Evolutionary conservation across 2,329 filamentous ascomycete genomes (phyloP).

Genomic region (Aureobasidium sp.): DNA sequence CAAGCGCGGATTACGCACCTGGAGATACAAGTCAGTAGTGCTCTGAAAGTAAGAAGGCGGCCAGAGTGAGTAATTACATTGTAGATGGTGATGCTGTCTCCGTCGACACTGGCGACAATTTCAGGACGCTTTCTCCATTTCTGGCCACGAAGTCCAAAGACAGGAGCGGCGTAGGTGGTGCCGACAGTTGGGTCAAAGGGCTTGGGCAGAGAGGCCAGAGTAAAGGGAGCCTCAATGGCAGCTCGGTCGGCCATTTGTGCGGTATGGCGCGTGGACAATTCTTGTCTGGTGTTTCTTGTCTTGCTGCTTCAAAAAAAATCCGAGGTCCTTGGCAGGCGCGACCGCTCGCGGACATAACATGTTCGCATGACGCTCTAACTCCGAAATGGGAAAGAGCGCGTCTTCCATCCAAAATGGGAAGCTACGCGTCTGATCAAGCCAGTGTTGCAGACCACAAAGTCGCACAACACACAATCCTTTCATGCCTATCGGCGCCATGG

Average conservation of each 20-base stretch:
- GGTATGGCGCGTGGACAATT: not conserved
- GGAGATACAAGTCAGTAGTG: not conserved
- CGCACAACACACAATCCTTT: not conserved
- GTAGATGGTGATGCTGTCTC: constrained; percentile 56
- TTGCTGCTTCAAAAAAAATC: not conserved
- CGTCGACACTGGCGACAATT: constrained; percentile 52
- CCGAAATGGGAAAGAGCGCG: constrained; percentile 3
- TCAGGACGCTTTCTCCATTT: constrained; percentile 58
- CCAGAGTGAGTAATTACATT: constrained; percentile 40
- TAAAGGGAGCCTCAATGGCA: constrained; percentile 31
- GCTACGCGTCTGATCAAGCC: not conserved
- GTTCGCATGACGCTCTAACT: not conserved
- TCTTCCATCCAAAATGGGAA: not conserved
- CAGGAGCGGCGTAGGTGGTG: constrained; percentile 37
- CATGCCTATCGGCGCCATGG: constrained; percentile 14
- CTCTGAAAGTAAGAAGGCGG: not conserved
- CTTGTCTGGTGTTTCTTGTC: not conserved
- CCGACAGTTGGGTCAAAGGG: constrained; percentile 36
- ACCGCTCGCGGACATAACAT: not conserved
- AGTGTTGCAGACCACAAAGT: not conserved
- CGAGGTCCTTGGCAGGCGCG: not conserved
- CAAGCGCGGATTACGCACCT: constrained; percentile 56
- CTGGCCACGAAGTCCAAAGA: constrained; percentile 47
- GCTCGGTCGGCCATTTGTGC: constrained; percentile 10
- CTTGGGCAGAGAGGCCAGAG: constrained; percentile 38